These are phyloP conservation scores for Metarhizium sp. DNA, from an alignment of 2,329 filamentous ascomycete genomes.

Conservation along the genomic window DNA sequence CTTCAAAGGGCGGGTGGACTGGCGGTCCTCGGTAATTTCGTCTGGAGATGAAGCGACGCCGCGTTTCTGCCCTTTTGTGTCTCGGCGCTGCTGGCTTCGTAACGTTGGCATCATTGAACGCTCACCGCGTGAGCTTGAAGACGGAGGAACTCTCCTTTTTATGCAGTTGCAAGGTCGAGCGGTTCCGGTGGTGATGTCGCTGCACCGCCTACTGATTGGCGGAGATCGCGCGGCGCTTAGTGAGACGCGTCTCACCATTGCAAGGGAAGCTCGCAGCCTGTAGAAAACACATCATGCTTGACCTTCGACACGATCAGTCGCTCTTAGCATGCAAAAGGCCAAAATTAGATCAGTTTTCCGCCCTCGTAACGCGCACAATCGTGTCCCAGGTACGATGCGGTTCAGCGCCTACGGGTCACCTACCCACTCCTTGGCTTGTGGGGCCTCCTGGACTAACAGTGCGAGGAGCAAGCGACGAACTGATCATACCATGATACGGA, in stretches of 20 bases:
- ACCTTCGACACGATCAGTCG: not conserved
- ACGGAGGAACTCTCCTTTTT: not conserved
- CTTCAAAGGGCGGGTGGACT: not conserved
- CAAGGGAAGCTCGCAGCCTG: not conserved
- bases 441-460: too few relatives aligned
- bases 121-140: not conserved
- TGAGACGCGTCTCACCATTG: not conserved
- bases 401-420: too few relatives aligned
- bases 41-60: not conserved
- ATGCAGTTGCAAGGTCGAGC: not conserved
- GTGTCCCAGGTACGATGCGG: too few relatives aligned
- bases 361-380: too few relatives aligned
- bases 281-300: not conserved
- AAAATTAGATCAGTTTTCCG: not conserved
- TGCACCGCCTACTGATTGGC: not conserved
- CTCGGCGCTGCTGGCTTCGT: not conserved
- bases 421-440: too few relatives aligned
- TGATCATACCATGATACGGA: too few relatives aligned
- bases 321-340: not conserved
- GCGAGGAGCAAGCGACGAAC: too few relatives aligned
- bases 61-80: not conserved
- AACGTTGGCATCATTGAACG: not conserved
- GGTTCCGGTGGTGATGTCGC: not conserved
- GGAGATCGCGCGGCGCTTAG: not conserved
- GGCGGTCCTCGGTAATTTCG: not conserved